Base-by-base conservation (phyloP, 768 basidiomycete species). In the Hygrophorus pudorinus region DNA sequence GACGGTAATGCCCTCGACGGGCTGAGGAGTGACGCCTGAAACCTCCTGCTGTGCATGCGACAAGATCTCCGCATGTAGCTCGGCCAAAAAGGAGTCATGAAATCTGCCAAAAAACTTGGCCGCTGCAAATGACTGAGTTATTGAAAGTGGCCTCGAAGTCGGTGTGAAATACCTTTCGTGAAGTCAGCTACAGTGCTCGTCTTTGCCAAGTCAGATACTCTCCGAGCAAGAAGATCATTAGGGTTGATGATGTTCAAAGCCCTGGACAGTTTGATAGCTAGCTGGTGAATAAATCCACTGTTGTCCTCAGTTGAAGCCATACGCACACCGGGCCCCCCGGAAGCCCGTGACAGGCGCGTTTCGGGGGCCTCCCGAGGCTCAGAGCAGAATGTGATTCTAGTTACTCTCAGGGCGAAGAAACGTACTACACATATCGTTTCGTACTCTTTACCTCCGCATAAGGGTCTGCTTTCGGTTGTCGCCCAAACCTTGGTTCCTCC, bases 41-140 rank as follows among this genome's bases (percentile, higher is more conserved):
- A 34, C 48, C 62, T 81, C 70, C 71, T 82, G 77, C 65, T 78
- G 72, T 46, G 66, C 69, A 66, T 86, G 84, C 49, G 76, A 75
- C 57, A 79, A 65, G 50, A 90, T 85, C 59, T 91, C 84, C 55
- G 74, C 70, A 66, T 90, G 85, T 6, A 93, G 63, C 51, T 89
- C 85, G 33, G 75, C 67, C 42, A 93, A 68, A 55, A 87, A 85
- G 29, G 79, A 76, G 56, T 79, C 76, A 56, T 81, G 72, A 57
- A 93, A 92, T 69, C 86, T 86, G 59, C 88, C 90, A 66, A 96
- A 93, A 27, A 81, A 67, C 49, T 71, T 75, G 28, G 85, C 83
- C 52, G 88, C 87, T 81, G 52, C 1, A 50, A 17, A 35, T n/a
- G 18, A 9, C 17, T 37, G 35, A 16, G 16, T 42, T 17, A 42